A percentile compares a stretch with the other conserved stretches of the same genome.
Evolutionary conservation across 2,329 filamentous ascomycete species (phyloP).

Genomic region (Rutstroemia sp.): DNA sequence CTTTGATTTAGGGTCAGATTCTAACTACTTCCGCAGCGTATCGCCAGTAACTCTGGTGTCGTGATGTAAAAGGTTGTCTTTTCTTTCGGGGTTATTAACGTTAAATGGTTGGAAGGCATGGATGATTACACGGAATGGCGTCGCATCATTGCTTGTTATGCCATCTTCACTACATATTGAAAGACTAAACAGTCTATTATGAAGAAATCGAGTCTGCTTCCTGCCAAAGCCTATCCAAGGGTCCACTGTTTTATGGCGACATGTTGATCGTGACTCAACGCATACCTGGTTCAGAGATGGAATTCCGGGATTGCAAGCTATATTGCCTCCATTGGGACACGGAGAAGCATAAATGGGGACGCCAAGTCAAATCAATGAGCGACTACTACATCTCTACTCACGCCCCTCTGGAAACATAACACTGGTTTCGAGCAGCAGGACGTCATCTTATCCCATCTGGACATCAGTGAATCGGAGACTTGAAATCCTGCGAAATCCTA

Average conservation of each 20-base stretch:
- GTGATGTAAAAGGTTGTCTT: slow-evolving; percentile 72
- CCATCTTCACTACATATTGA: slow-evolving; percentile 7
- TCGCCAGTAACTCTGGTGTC: slow-evolving; percentile 99
- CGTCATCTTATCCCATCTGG: too few species aligned
- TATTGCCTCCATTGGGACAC: too few species aligned
- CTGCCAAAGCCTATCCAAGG: neutral
- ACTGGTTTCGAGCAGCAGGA: too few species aligned
- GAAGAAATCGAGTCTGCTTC: slow-evolving; percentile 9
- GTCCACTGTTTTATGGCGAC: neutral
- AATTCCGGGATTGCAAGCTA: too few species aligned
- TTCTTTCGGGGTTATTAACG: slow-evolving; percentile 23
- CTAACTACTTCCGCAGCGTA: slow-evolving; percentile 59
- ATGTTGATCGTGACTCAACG: neutral
- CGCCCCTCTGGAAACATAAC: too few species aligned
- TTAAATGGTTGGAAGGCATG: slow-evolving; percentile 9
- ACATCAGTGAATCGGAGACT: too few species aligned
- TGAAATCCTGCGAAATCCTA: too few species aligned
- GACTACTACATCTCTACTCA: too few species aligned
- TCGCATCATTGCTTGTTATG: slow-evolving; percentile 8
- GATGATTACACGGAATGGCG: slow-evolving; percentile 9
- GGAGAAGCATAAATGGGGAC: too few species aligned
- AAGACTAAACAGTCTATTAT: slow-evolving; percentile 8
- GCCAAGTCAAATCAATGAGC: too few species aligned
- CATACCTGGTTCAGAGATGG: too few species aligned
- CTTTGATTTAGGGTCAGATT: slow-evolving; percentile 28